Evolutionary conservation across 257 asterid genomes (phyloP).

Genomic region (Phtheirospermum japonicum): DNA sequence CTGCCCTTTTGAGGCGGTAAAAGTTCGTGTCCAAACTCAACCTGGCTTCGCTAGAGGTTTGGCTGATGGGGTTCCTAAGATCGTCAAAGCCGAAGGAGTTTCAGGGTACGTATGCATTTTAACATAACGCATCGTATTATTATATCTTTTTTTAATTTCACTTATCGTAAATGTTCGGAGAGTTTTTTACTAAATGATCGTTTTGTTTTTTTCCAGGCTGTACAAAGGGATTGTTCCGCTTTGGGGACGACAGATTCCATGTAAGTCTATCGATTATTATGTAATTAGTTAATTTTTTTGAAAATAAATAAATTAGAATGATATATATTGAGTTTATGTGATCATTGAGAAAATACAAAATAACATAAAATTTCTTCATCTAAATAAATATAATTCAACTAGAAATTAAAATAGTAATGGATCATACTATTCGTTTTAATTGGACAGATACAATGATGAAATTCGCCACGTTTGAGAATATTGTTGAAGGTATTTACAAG

Average conservation of each 20-base stretch:
- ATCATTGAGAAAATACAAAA: too few species aligned
- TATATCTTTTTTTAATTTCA: too few species aligned
- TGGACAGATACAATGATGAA: constrained; percentile 89
- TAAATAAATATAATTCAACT: too few species aligned
- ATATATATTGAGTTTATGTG: too few species aligned
- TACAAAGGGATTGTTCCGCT: constrained; percentile 82
- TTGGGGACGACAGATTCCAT: constrained; percentile 96
- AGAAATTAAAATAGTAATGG: neutral
- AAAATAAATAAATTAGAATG: too few species aligned
- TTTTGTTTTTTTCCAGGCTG: constrained; percentile 44
- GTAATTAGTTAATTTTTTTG: too few species aligned
- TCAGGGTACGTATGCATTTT: constrained; percentile 46
- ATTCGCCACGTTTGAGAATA: constrained; percentile 76
- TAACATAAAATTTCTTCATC: neutral
- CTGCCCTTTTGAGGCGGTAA: constrained; percentile 85
- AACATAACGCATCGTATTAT: neutral
- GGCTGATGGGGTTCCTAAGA: constrained; percentile 81
- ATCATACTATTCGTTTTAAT: neutral
- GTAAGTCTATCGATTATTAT: constrained; percentile 32
- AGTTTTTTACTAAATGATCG: neutral
- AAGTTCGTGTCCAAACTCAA: constrained; percentile 85
- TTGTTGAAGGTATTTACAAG: constrained; percentile 70
- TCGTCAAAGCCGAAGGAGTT: constrained; percentile 59
- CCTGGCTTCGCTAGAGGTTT: constrained; percentile 81
- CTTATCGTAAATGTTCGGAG: too few species aligned